Percentiles rank a stretch among this genome's conserved stretches.
Evolutionary conservation across 164 flowering plant species (phyloP).

Genomic region (Tetrastigma voinierianum): DNA sequence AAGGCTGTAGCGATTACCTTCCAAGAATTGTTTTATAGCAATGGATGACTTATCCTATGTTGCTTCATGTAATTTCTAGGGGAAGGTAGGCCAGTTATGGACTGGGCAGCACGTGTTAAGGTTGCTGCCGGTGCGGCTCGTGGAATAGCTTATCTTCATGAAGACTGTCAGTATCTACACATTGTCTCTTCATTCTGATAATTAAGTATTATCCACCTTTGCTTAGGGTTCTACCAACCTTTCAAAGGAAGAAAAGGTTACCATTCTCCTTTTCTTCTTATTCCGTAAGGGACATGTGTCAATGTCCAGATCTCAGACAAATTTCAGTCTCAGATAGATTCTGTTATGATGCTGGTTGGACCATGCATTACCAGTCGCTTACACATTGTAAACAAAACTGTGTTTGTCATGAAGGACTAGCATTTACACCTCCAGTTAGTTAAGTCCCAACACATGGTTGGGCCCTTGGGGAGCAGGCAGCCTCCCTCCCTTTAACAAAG

Average conservation of each 20-base stretch:
- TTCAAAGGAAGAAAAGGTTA: background rate
- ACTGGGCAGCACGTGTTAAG: conserved; percentile 69
- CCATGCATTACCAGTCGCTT: background rate
- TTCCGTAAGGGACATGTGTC: background rate
- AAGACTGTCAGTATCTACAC: conserved; percentile 61
- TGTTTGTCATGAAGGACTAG: background rate
- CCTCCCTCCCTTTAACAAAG: too few relatives aligned
- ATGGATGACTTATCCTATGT: background rate
- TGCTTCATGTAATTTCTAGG: conserved; percentile 31
- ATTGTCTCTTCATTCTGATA: background rate
- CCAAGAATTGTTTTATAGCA: background rate
- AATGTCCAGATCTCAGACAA: background rate
- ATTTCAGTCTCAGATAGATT: background rate
- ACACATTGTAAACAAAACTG: background rate
- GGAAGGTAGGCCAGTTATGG: conserved; percentile 58
- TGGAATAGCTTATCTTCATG: conserved; percentile 90
- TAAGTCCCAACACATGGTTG: background rate
- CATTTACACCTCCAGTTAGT: background rate
- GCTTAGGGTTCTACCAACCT: background rate
- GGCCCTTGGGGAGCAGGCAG: background rate
- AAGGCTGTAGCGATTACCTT: conserved; percentile 15
- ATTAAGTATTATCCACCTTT: background rate
- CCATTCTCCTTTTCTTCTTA: background rate
- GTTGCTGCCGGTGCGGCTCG: conserved; percentile 90
- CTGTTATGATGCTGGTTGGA: too few relatives aligned